A percentile compares a stretch with the other conserved stretches of the same genome.
These are phyloP conservation scores for Astrothelium subdiscretum DNA, from an alignment of 495 filamentous ascomycete genomes.

Conservation along the genomic window DNA sequence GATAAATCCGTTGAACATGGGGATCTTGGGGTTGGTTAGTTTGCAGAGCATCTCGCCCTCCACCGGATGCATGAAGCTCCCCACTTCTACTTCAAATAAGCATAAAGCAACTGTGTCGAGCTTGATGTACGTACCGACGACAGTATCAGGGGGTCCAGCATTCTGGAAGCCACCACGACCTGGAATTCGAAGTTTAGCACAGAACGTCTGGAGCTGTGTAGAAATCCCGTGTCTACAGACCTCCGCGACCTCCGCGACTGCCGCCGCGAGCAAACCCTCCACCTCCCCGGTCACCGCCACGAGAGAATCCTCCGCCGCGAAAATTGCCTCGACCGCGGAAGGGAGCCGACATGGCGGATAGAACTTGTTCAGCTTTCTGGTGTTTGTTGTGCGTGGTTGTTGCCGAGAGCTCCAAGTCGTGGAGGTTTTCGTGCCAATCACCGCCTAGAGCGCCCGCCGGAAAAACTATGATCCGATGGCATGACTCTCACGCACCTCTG, in stretches of 20 bases:
- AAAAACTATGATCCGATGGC: not conserved
- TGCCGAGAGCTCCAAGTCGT: not conserved
- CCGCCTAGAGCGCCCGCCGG: not conserved
- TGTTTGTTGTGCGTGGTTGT: not conserved
- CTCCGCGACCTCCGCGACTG: conserved; percentile 22
- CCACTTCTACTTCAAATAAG: conserved; percentile 56
- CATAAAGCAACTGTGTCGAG: conserved; percentile 19
- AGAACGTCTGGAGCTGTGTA: not conserved
- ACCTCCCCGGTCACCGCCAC: no score
- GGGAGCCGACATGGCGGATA: conserved; percentile 18
- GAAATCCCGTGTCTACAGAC: conserved; percentile 14
- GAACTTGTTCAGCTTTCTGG: not conserved
- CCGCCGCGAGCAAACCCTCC: conserved; percentile 19
- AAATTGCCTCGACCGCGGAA: conserved; percentile 13
- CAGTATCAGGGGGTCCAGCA: conserved; percentile 55
- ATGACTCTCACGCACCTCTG: not conserved
- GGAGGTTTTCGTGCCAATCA: not conserved
- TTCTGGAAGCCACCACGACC: conserved; percentile 55
- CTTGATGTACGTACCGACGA: conserved; percentile 40
- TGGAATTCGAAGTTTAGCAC: conserved; percentile 11
- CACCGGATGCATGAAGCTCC: conserved; percentile 80
- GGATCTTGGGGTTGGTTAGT: conserved; percentile 86
- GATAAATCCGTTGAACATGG: conserved; percentile 97
- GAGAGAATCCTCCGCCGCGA: conserved; percentile 22
- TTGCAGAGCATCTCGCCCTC: conserved; percentile 96